Percentiles rank a stretch among this genome's conserved stretches.
phyloP scores from a whole-genome alignment of 2,329 filamentous ascomycete genomes.

The Paecilomyces sp. region DNA sequence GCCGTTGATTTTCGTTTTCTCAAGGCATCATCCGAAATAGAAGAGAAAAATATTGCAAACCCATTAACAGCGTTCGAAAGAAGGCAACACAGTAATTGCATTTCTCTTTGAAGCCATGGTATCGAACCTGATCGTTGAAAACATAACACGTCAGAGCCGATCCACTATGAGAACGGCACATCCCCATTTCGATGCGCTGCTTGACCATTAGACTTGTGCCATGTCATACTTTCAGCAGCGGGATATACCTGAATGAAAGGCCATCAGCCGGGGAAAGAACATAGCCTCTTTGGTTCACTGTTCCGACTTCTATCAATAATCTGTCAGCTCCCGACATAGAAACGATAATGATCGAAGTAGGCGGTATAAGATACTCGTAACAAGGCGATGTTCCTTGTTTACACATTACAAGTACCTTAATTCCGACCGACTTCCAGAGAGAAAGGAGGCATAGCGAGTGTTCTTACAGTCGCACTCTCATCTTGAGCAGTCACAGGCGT shows the following conservation, averaged over 20 bases:
- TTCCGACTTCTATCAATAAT: conserved; percentile 43
- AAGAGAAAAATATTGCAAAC: conserved; percentile 37
- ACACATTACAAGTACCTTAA: conserved; percentile 47
- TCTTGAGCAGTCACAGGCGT: conserved; percentile 17
- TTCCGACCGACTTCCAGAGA: conserved; percentile 45
- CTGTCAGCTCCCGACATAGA: conserved; percentile 50
- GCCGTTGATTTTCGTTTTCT: conserved; percentile 40
- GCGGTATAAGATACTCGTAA: conserved; percentile 30
- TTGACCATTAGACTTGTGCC: background rate
- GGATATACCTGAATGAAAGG: conserved; percentile 29
- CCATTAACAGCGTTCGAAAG: conserved; percentile 39
- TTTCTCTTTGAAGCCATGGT: conserved; percentile 46
- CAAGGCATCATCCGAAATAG: conserved; percentile 39
- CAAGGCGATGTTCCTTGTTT: conserved; percentile 30
- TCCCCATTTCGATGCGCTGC: background rate
- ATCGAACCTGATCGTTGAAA: conserved; percentile 5
- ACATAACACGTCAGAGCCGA: background rate
- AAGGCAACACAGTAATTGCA: conserved; percentile 34
- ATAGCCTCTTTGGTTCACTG: conserved; percentile 32
- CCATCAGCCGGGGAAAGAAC: conserved; percentile 27
- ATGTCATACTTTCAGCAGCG: background rate
- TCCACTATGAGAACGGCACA: background rate
- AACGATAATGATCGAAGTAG: conserved; percentile 43
- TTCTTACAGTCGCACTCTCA: conserved; percentile 31
- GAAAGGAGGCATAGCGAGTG: conserved; percentile 34